Evolutionary conservation across 345 rosid genomes (phyloP).

Genomic region (Salix caprea): DNA sequence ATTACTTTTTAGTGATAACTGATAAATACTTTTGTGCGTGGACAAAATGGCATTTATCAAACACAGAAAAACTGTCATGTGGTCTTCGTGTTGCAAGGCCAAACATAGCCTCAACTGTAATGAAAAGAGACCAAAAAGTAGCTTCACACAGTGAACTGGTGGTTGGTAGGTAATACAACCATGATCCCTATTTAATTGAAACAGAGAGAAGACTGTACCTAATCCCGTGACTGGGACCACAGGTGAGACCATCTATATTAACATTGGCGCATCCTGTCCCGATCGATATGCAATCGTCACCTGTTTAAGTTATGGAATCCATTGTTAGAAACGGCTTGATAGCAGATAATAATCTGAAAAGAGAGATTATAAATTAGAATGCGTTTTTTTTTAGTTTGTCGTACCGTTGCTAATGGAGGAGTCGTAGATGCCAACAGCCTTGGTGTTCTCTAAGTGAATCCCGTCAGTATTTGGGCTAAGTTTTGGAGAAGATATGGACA

Average conservation of each 20-base stretch:
- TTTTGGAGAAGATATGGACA: conserved; percentile 77
- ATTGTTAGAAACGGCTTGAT: background rate
- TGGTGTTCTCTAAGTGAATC: conserved; percentile 78
- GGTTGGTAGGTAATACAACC: background rate
- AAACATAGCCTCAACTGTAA: too few species aligned
- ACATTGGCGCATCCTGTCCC: conserved; percentile 28
- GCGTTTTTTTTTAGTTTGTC: too few species aligned
- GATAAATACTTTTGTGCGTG: background rate
- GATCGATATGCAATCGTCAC: conserved; percentile 36
- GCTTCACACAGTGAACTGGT: background rate
- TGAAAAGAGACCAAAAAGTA: background rate
- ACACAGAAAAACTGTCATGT: background rate
- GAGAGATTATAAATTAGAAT: background rate
- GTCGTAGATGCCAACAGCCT: conserved; percentile 70
- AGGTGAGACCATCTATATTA: conserved; percentile 26
- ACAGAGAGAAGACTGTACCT: conserved; percentile 16
- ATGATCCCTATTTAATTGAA: background rate
- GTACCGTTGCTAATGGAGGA: conserved; percentile 82
- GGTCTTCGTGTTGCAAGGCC: background rate
- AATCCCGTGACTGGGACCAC: conserved; percentile 38
- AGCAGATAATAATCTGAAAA: background rate
- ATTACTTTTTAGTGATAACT: background rate
- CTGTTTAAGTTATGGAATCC: background rate
- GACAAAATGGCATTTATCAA: background rate
- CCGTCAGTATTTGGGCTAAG: conserved; percentile 96